Evolutionary conservation across 495 filamentous ascomycete species (phyloP), one percentile per base, ranked within the genome.

Genomic region (Margaritispora aquatica): DNA sequence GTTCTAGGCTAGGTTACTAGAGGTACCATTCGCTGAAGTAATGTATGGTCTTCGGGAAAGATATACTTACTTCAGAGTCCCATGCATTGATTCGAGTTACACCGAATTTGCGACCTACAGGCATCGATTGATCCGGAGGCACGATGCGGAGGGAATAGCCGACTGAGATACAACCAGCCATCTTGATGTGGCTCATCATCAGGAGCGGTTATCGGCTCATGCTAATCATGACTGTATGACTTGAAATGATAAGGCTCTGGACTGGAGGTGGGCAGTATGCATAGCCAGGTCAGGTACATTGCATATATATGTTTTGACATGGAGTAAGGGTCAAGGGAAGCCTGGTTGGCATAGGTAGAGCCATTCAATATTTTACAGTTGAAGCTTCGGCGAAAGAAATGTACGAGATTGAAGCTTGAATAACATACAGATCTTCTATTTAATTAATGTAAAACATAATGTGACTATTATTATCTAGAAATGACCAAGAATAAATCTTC

Each of bases 1-100:
- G 48, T 69, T 13, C 24, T 69, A 34, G 67, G 64, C 8, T 44
- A 8, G 11, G 4, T 3, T 44, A n/a, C 8, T n/a, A 15, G 38
- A 44, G 2, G 7, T 5, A 34, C 2, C 34, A 24, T 10, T 24
- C 46, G 27, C 3, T 19, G 24, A 19, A 26, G 44, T 48, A 15
- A 27, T 34, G 15, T 20, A 19, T 20, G 8, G 4, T 51, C 21
- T 24, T 51, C 21, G 21, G 46, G 49, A 24, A 11, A 51, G 2
- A 26, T 17, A 24, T 26, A 10, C 20, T 1, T 26, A 26, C 11
- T 51, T 26, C 11, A 23, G 49, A 26, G 49, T 51, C 26, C 49
- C n/a, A n/a, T n/a, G n/a, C n/a, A n/a, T n/a, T n/a, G n/a, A n/a
- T n/a, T n/a, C n/a, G n/a, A n/a, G n/a, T n/a, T n/a, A n/a, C n/a